phyloP scores from a whole-genome alignment of 139 green algal genomes.

The Mesotaenium endlicherianum region DNA sequence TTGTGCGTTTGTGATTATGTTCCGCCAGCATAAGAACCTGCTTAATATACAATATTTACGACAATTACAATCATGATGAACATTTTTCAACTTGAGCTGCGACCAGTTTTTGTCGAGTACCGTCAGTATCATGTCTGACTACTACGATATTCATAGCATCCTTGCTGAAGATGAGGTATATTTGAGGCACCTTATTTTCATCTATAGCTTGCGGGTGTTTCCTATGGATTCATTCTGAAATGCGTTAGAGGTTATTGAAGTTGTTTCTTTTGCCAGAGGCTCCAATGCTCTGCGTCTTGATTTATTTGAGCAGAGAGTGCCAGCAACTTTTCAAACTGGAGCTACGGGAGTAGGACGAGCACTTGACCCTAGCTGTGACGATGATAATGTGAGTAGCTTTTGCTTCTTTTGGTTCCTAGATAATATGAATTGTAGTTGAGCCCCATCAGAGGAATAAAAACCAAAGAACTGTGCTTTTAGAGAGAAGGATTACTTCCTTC shows the following conservation, averaged over 20 bases:
- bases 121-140: slow-evolving; percentile 30
- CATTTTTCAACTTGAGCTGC: too few relatives aligned
- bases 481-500: not conserved
- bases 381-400: slow-evolving; percentile 19
- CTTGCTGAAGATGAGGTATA: slow-evolving; percentile 32
- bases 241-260: not conserved
- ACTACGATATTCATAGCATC: slow-evolving; percentile 34
- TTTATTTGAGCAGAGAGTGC: slow-evolving; percentile 14
- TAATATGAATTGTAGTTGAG: not conserved
- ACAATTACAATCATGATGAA: too few relatives aligned
- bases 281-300: not conserved
- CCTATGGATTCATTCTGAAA: not conserved
- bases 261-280: not conserved
- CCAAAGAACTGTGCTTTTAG: not conserved
- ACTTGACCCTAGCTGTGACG: slow-evolving; percentile 31
- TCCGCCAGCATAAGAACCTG: too few relatives aligned
- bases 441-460: not conserved
- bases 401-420: not conserved
- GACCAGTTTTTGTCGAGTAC: too few relatives aligned
- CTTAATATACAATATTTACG: too few relatives aligned
- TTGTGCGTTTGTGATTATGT: too few relatives aligned
- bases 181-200: not conserved
- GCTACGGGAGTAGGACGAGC: slow-evolving; percentile 14
- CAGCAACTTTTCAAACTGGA: slow-evolving; percentile 14
- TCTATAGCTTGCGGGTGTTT: not conserved